phyloP scores from a whole-genome alignment of 2,329 filamentous ascomycete genomes.

The Lecanosticta acicola region DNA sequence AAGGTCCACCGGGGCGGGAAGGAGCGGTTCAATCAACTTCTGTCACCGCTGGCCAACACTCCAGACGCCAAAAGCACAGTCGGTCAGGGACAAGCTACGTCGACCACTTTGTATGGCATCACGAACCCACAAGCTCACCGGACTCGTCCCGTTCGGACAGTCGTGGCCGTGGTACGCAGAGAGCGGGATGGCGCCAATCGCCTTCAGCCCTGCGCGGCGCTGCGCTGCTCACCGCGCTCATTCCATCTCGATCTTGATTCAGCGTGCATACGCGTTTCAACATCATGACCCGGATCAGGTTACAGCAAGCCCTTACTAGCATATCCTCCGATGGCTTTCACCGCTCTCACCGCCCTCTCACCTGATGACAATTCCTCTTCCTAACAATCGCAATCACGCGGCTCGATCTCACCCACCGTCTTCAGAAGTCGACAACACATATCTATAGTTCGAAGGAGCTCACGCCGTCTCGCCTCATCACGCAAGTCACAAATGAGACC shows the following conservation, averaged over 20 bases:
- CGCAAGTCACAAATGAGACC: not conserved
- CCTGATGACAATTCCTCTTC: too few relatives aligned
- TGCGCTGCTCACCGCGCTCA: not conserved
- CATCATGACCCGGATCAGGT: not conserved
- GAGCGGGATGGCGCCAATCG: not conserved
- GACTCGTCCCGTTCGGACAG: not conserved
- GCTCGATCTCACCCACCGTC: not conserved
- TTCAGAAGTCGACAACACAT: not conserved
- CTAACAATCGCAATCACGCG: not conserved
- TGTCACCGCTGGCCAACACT: not conserved
- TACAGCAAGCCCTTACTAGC: too few relatives aligned
- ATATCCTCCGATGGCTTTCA: too few relatives aligned
- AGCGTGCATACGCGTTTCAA: not conserved
- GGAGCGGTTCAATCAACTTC: constrained; percentile 1
- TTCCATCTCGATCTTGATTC: not conserved
- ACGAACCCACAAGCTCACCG: not conserved
- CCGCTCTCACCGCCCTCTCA: too few relatives aligned
- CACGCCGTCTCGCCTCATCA: not conserved
- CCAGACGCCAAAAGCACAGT: not conserved
- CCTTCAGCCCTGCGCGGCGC: not conserved
- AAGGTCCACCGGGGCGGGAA: not conserved
- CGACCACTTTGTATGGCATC: not conserved
- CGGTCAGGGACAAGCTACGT: constrained; percentile 1
- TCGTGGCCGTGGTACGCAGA: not conserved
- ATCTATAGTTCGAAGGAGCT: not conserved